Conservation (phyloP, 2,329 filamentous ascomycete species). For the Fusarium newnesense region DNA sequence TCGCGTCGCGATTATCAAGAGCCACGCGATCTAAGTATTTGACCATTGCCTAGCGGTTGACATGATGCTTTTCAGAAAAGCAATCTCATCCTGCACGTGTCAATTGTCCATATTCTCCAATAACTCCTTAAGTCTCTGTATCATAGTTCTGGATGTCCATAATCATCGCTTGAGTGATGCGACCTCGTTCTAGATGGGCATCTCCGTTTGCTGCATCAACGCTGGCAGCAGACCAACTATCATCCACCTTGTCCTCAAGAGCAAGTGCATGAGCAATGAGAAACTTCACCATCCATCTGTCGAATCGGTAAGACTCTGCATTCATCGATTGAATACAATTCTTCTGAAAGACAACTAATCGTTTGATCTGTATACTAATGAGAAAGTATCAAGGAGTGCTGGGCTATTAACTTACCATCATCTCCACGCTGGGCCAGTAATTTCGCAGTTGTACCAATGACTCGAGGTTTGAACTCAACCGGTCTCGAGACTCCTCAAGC, state of each 20-base stretch:
- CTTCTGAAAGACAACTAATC: constrained; percentile 48
- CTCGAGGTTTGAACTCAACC: constrained; percentile 48
- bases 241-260: constrained; percentile 48
- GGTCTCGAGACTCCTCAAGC: constrained; percentile 36
- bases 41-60: too few relatives aligned
- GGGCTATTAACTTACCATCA: constrained; percentile 39
- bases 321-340: constrained; percentile 44
- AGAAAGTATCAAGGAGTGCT: fast-evolving
- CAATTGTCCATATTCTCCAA: background rate
- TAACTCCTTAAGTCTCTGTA: background rate
- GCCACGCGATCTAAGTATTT: fast-evolving
- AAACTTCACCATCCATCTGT: constrained; percentile 61
- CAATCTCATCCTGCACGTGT: fast-evolving
- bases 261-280: constrained; percentile 47
- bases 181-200: constrained; percentile 30
- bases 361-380: constrained; percentile 41
- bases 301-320: constrained; percentile 52
- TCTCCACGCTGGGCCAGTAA: constrained; percentile 50
- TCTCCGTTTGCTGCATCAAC: background rate
- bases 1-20: background rate
- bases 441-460: constrained; percentile 45
- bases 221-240: constrained; percentile 10
- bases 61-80: too few relatives aligned
- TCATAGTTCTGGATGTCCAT: constrained; percentile 32
- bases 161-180: constrained; percentile 37